Evolutionary conservation across 768 basidiomycete species (phyloP), one percentile per base, ranked within the genome.

Genomic region (Terana coerulea): DNA sequence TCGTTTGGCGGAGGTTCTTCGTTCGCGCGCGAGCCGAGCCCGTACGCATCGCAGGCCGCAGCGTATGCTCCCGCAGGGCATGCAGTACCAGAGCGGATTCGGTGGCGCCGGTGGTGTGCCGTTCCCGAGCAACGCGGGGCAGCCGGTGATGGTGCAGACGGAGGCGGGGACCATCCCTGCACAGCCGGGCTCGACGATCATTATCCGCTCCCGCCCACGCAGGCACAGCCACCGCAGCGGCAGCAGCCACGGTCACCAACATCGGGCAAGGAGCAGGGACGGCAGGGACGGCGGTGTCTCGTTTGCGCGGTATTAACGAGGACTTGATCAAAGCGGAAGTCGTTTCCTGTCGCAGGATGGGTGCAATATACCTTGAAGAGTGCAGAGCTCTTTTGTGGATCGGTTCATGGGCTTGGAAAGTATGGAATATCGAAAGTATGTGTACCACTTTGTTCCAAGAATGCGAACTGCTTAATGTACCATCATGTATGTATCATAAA

Each of bases 101-200:
- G n/a, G n/a, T 26, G 35, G 53, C 7, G 42, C 41, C 26, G 57
- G 47, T 12, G 42, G 28, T 57, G 54, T 24, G 50, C 30, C 2
- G 40, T 35, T 3, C 29, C 55, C n/a, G 52, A 40, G 34, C 34
- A 45, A 14, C 1, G 42, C 39, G 2, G n/a, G 37, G 35, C 40
- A 3, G n/a, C n/a, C 46, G 43, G 30, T 33, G 25, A 4, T 43
- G 48, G 11, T 55, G 55, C 17, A 17, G 44, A n/a, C 36, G 14
- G 37, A 39, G 5, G 37, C 17, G 3, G 17, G 37, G 57, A 12
- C 49, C 44, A 47, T 48, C 46, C 36, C 58, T 51, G 35, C 55
- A 35, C 54, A 57, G 1, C 52, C 58, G 5, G 63, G 61, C 12
- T 60, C 63, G 37, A 62, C 63, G 12, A 56, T 64, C 47, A 59